Percentiles rank a stretch among this genome's conserved stretches.
Evolutionary conservation across 306 rosid genomes (phyloP).

Genomic region (Prunus fruticosa): DNA sequence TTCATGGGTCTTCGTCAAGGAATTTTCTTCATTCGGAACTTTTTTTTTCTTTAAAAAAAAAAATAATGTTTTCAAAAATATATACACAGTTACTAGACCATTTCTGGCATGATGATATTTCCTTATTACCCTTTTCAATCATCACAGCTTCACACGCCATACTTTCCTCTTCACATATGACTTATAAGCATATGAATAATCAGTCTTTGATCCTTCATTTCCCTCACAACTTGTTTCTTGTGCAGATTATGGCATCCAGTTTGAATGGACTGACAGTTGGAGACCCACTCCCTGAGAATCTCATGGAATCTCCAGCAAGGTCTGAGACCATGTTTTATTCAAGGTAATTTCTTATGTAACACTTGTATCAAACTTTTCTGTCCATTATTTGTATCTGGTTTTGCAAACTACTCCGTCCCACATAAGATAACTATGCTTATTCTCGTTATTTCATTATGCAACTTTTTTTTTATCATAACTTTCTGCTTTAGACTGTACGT

Average conservation of each 20-base stretch:
- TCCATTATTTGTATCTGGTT: not conserved
- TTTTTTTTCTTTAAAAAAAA: no score
- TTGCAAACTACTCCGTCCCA: not conserved
- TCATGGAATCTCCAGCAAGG: conserved; percentile 95
- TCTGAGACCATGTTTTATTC: conserved; percentile 71
- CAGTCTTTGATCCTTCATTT: not conserved
- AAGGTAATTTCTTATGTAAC: conserved; percentile 35
- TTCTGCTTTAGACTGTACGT: not conserved
- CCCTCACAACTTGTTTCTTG: conserved; percentile 7
- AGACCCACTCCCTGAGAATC: conserved; percentile 86
- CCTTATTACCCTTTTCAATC: not conserved
- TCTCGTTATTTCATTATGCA: not conserved
- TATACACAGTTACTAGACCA: no score
- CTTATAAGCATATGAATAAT: not conserved
- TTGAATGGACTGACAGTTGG: conserved; percentile 96
- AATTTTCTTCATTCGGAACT: not conserved
- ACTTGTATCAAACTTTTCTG: not conserved
- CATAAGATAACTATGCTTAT: not conserved
- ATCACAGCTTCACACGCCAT: not conserved
- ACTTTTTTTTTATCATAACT: not conserved
- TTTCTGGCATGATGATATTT: no score
- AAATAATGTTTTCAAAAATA: no score
- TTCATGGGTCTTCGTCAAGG: not conserved
- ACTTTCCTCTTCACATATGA: not conserved
- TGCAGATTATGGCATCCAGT: conserved; percentile 97